phyloP scores from a whole-genome alignment of 2,329 filamentous ascomycete genomes.

The Penicillium sp. region DNA sequence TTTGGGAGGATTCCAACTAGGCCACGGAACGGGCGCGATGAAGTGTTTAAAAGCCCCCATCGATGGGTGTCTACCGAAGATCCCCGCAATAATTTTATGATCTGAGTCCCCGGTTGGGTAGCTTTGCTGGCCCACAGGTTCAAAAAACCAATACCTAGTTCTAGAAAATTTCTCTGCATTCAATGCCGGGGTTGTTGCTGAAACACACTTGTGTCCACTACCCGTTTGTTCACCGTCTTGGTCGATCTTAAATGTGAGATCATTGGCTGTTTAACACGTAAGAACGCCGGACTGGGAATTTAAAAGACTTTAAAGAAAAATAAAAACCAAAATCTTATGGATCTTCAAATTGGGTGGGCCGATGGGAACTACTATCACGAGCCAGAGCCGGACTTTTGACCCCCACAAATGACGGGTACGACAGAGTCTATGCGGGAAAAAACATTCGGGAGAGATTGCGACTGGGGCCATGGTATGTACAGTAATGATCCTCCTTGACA shows the following conservation, averaged over 20 bases:
- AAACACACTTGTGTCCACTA: conserved; percentile 13
- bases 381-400: conserved; percentile 16
- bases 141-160: conserved; percentile 13
- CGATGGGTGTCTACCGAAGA: conserved; percentile 2
- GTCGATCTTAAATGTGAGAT: conserved; percentile 8
- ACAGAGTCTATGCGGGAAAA: conserved; percentile 14
- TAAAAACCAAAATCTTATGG: conserved; percentile 6
- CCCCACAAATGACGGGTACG: conserved; percentile 26
- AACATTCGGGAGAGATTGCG: conserved; percentile 12
- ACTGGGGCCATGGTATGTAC: conserved; percentile 21
- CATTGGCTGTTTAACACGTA: conserved; percentile 13
- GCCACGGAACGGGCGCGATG: conserved; percentile 18
- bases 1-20: conserved; percentile 8
- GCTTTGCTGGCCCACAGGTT: conserved; percentile 12
- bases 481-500: conserved; percentile 22
- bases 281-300: neutral
- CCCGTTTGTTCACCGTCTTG: conserved; percentile 9
- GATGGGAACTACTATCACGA: conserved; percentile 14
- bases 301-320: conserved; percentile 1
- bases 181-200: conserved; percentile 10
- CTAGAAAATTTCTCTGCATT: conserved; percentile 18
- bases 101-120: conserved; percentile 17
- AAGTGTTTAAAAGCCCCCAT: conserved; percentile 11
- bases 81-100: conserved; percentile 23
- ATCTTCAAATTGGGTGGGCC: conserved; percentile 24